Evolutionary conservation across 805 yeast species (phyloP).

Genomic region (Candida andamanensis): DNA sequence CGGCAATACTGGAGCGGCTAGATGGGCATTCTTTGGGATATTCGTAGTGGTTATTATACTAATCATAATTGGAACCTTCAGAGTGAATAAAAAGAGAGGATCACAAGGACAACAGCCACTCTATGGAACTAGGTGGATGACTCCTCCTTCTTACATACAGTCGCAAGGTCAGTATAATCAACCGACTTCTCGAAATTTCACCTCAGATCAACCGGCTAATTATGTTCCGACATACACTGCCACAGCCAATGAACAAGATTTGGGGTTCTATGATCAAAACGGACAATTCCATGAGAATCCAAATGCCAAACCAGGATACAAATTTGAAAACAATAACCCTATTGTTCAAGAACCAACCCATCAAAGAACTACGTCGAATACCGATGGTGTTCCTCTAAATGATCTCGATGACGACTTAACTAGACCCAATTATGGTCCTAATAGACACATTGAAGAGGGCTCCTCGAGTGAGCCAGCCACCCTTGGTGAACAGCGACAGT

Average conservation of each 20-base stretch:
- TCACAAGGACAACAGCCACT: conserved; percentile 53
- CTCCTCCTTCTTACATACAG: conserved; percentile 74
- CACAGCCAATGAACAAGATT: conserved; percentile 63
- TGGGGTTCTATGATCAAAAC: conserved; percentile 67
- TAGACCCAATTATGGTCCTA: neutral
- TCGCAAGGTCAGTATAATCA: conserved; percentile 55
- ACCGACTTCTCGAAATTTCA: conserved; percentile 29
- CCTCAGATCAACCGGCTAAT: conserved; percentile 30
- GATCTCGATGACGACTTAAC: neutral
- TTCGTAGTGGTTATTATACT: conserved; percentile 46
- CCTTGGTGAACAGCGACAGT: too few species aligned
- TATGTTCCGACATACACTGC: conserved; percentile 69
- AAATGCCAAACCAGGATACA: conserved; percentile 12
- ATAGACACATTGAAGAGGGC: neutral
- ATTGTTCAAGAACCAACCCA: conserved; percentile 9
- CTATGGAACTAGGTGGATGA: conserved; percentile 78
- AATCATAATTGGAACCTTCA: conserved; percentile 46
- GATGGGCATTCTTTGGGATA: conserved; percentile 65
- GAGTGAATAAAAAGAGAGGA: conserved; percentile 51
- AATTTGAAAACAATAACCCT: conserved; percentile 1
- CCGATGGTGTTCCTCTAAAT: conserved; percentile 7
- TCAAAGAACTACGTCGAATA: conserved; percentile 4
- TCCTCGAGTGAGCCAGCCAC: too few species aligned
- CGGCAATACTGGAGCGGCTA: conserved; percentile 29
- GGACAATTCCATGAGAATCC: conserved; percentile 44